Conservation (phyloP, 768 basidiomycete genomes). For the Chiua virens region DNA sequence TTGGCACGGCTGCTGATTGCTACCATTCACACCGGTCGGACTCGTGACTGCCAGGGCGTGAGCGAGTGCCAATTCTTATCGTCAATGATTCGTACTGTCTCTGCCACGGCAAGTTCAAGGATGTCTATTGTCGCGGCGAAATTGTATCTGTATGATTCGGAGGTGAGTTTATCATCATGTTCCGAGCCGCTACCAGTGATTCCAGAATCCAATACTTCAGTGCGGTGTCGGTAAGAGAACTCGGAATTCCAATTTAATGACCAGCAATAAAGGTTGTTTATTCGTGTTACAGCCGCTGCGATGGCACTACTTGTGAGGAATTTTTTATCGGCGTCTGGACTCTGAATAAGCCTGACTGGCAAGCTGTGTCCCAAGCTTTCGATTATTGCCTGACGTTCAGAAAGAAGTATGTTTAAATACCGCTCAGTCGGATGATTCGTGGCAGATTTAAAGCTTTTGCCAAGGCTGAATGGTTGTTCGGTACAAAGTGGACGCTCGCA, state of each 20-base stretch:
- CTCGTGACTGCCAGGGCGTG: no score
- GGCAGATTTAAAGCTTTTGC: background rate
- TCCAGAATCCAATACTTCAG: background rate
- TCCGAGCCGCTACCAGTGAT: no score
- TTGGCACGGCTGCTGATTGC: no score
- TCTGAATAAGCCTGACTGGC: background rate
- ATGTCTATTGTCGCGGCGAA: conserved; percentile 15
- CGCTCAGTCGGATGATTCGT: background rate
- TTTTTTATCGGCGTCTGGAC: no score
- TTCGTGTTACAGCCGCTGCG: conserved; percentile 7
- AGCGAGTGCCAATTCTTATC: no score
- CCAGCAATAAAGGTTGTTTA: background rate
- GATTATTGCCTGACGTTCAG: conserved; percentile 18
- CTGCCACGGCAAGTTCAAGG: no score
- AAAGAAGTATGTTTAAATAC: conserved; percentile 11
- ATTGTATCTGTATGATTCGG: conserved; percentile 8
- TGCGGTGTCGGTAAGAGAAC: conserved; percentile 8
- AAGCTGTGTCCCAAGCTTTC: conserved; percentile 5
- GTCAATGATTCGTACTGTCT: no score
- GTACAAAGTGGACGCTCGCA: conserved; percentile 15
- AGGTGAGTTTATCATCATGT: conserved; percentile 2
- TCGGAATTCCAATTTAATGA: no score
- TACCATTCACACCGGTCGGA: no score
- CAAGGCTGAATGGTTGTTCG: conserved; percentile 18
- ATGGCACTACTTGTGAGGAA: conserved; percentile 13